These are phyloP conservation scores for Priceomyces carsonii DNA, from an alignment of 805 yeast genomes.

Conservation along the genomic window DNA sequence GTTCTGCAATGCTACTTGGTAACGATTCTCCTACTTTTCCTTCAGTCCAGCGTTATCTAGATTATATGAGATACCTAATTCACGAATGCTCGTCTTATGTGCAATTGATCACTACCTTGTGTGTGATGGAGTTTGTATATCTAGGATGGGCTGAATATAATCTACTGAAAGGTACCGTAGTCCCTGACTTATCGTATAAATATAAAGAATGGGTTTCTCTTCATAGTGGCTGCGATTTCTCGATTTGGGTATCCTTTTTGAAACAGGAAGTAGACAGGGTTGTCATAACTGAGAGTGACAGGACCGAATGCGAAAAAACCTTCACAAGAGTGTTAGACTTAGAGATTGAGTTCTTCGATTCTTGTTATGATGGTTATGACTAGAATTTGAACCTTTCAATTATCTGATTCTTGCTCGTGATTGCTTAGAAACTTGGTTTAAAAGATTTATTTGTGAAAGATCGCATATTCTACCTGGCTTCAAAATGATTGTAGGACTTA, in stretches of 20 bases:
- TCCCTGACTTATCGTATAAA: slow-evolving; percentile 40
- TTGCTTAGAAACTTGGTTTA: no score
- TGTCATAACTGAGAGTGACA: slow-evolving; percentile 23
- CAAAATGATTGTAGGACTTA: no score
- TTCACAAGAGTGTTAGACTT: slow-evolving; percentile 37
- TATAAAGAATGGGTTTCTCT: slow-evolving; percentile 52
- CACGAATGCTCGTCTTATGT: slow-evolving; percentile 31
- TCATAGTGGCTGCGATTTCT: slow-evolving; percentile 51
- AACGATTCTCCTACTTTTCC: slow-evolving; percentile 22
- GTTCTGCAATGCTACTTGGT: slow-evolving; percentile 18
- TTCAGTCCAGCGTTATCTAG: slow-evolving; percentile 38
- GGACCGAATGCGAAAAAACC: slow-evolving; percentile 15
- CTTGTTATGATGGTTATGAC: slow-evolving; percentile 36
- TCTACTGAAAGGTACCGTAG: slow-evolving; percentile 13
- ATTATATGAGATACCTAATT: slow-evolving; percentile 30
- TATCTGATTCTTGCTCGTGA: no score
- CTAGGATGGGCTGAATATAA: slow-evolving; percentile 52
- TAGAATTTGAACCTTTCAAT: no score
- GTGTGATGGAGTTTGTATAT: slow-evolving; percentile 52
- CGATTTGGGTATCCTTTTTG: slow-evolving; percentile 49
- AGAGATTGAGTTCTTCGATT: slow-evolving; percentile 49
- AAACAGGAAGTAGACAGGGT: slow-evolving; percentile 42
- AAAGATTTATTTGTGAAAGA: no score
- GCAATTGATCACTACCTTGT: slow-evolving; percentile 44
- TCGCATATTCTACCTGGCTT: no score